These are phyloP conservation scores for Linum usitatissimum DNA, from an alignment of 345 rosid genomes.

Conservation along the genomic window DNA sequence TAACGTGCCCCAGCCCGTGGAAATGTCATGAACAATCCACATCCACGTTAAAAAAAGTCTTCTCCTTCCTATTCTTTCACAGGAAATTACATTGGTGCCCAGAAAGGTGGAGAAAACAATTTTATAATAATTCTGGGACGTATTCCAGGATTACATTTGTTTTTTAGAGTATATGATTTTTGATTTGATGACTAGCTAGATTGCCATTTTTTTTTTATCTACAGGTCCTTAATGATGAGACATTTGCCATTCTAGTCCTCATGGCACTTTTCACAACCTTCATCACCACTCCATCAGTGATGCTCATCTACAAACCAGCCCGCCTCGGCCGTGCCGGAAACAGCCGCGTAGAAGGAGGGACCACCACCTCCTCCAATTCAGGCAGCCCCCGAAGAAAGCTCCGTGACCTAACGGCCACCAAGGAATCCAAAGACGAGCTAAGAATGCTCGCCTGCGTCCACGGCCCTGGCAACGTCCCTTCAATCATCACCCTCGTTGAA, in stretches of 20 bases:
- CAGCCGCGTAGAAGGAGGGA: background rate
- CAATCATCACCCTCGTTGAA: constrained; percentile 56
- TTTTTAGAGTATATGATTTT: no score
- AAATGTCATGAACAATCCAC: no score
- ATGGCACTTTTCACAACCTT: constrained; percentile 90
- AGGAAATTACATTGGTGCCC: no score
- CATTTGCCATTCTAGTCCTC: constrained; percentile 59
- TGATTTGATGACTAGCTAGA: no score
- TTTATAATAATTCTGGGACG: no score
- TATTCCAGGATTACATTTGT: no score
- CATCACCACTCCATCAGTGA: constrained; percentile 62
- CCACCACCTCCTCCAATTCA: background rate
- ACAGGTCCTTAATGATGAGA: constrained; percentile 79
- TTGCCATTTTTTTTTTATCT: no score
- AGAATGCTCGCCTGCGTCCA: constrained; percentile 65
- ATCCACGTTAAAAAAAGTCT: no score
- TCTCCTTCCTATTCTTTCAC: no score
- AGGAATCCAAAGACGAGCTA: constrained; percentile 32
- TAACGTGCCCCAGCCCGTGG: no score
- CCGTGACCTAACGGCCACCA: constrained; percentile 28
- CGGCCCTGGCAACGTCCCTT: constrained; percentile 50
- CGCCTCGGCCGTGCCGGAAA: constrained; percentile 13
- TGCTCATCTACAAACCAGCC: constrained; percentile 63
- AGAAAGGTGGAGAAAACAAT: no score
- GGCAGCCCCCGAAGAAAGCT: constrained; percentile 33